Percentiles rank a stretch among this genome's conserved stretches.
These are phyloP conservation scores for Pichiaceae sp. DNA, from an alignment of 1,139 yeast genomes.

Conservation along the genomic window DNA sequence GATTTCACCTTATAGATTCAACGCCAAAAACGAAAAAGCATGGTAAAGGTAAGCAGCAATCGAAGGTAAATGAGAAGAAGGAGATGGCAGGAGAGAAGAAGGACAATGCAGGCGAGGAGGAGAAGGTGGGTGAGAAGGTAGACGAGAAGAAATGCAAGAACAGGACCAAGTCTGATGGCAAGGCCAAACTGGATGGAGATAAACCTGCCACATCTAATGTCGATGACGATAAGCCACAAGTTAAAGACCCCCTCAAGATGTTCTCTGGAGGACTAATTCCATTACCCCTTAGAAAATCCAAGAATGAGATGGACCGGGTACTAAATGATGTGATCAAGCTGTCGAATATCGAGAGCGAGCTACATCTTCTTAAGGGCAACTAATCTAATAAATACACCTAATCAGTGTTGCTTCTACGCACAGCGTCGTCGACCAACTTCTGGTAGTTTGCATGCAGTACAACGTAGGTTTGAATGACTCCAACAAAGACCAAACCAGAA, in stretches of 20 bases:
- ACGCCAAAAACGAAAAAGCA: background rate
- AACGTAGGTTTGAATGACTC: slow-evolving; percentile 42
- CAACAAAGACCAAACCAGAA: slow-evolving; percentile 43
- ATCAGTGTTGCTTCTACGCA: slow-evolving; percentile 26
- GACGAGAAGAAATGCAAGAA: background rate
- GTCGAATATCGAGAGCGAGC: slow-evolving; percentile 3
- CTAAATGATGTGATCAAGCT: slow-evolving; percentile 9
- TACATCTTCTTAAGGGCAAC: background rate
- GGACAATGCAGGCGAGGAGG: slow-evolving; percentile 1
- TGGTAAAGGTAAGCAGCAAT: background rate
- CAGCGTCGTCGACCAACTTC: slow-evolving; percentile 38
- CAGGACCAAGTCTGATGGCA: background rate
- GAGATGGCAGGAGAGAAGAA: background rate
- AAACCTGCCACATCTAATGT: slow-evolving; percentile 4
- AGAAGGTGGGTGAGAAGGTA: background rate
- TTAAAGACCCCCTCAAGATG: slow-evolving; percentile 16
- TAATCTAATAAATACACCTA: slow-evolving; percentile 2
- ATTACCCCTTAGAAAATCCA: slow-evolving; percentile 11
- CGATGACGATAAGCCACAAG: slow-evolving; percentile 1
- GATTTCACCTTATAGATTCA: slow-evolving; percentile 1
- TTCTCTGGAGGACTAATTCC: slow-evolving; percentile 22
- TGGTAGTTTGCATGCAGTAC: slow-evolving; percentile 50
- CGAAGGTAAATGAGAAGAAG: background rate
- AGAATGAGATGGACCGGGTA: slow-evolving; percentile 7
- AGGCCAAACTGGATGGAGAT: background rate